Base-by-base conservation (phyloP, 2,329 filamentous ascomycete genomes). In the Colletotrichum scovillei region DNA sequence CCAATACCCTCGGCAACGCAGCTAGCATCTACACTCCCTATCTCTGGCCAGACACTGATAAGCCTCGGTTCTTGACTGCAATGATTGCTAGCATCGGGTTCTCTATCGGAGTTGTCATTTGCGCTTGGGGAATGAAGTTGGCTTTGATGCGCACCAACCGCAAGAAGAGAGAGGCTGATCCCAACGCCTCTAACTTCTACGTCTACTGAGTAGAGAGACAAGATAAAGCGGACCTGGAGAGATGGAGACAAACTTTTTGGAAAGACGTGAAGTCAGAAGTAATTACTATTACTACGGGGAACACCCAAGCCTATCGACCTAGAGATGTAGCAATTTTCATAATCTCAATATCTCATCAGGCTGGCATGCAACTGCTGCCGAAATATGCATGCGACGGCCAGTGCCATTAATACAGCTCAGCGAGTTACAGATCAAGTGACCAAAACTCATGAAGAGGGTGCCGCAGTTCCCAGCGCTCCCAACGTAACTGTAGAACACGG, bases 61-160 rank as follows among this genome's bases (percentile, higher is more conserved):
- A 49, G 2, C 76, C 76, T 16, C 69, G 74, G 8, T 66, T 76
- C 58, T 56, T 77, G 3, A 72, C 68, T 5, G 70, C 77, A 32
- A 78, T 78, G 77, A 35, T 70, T 5, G 71, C 75, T 2, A 78
- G 76, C 58, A 76, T 76, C n/a, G 77, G 60, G 3, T 77, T 78
- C 62, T 81, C 78, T 35, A 79, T 80, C 4, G 78, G 82, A 4
- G 83, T 83, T 1, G 80, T 81, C 46, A 76, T 80, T 6, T 77
- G 78, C 57, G 84, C 83, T 5, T 85, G 83, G 84, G 58, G 80
- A 5, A 78, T 84, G 76, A 79, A 77, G 69, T 59, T 79, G 12
- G 77, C 79, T 68, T 75, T 86, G 68, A 80, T 79, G 71, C 76
- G 79, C 24, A 76, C 78, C 53, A 86, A 86, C 73, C 79, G 78